phyloP scores from a whole-genome alignment of 768 basidiomycete genomes.

The Sarcodon aspratus region DNA sequence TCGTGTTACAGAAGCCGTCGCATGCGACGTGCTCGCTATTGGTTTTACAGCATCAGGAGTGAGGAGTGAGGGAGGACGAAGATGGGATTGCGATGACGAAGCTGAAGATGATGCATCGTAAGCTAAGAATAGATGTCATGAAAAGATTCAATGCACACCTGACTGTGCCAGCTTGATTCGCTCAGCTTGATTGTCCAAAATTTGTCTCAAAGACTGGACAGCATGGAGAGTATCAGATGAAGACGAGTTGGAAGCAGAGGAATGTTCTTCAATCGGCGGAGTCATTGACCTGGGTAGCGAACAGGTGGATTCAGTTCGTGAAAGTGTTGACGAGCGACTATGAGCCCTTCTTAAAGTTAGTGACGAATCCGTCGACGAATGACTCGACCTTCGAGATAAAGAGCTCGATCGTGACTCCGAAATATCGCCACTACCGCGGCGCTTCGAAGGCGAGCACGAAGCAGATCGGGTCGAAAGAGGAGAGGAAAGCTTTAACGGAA shows the following conservation, averaged over 20 bases:
- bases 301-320: conserved; percentile 5
- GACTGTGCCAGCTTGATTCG: conserved; percentile 1
- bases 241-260: conserved; percentile 37
- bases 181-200: conserved; percentile 38
- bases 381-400: too few species aligned
- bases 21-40: conserved; percentile 51
- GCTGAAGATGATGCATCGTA: conserved; percentile 10
- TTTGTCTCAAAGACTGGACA: conserved; percentile 56
- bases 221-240: conserved; percentile 48
- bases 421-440: too few species aligned
- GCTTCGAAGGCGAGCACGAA: too few species aligned
- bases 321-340: too few species aligned
- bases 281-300: conserved; percentile 31
- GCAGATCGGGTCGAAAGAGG: too few species aligned
- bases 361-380: too few species aligned
- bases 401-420: too few species aligned
- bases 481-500: too few species aligned
- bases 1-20: conserved; percentile 72
- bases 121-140: too few species aligned
- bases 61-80: conserved; percentile 24
- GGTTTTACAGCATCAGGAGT: conserved; percentile 40
- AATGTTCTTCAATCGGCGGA: conserved; percentile 45
- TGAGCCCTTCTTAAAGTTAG: too few species aligned
- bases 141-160: too few species aligned
- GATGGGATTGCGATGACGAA: conserved; percentile 24